phyloP scores from a whole-genome alignment of 192 early-diverging fungal species.

The Lobosporangium transversale region DNA sequence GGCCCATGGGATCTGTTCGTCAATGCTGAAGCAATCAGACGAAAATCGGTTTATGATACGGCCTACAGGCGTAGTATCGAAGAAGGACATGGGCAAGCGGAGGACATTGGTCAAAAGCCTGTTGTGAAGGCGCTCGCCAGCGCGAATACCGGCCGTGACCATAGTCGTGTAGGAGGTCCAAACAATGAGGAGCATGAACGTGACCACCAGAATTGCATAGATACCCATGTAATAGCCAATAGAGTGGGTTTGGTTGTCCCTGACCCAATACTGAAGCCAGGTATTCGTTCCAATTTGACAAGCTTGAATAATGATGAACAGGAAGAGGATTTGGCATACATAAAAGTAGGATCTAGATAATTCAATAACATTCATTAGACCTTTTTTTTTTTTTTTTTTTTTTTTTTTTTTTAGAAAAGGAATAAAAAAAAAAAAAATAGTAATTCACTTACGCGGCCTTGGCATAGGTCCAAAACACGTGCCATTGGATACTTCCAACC shows the following conservation, averaged over 20 bases:
- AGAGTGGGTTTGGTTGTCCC: neutral
- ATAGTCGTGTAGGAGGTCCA: conserved; percentile 23
- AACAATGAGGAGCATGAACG: conserved; percentile 22
- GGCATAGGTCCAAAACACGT: conserved; percentile 81
- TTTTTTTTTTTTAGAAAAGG: neutral
- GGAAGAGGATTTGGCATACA: neutral
- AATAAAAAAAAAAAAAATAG: conserved; percentile 70
- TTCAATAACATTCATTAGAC: no score
- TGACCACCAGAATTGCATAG: conserved; percentile 32
- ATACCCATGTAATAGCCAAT: conserved; percentile 55
- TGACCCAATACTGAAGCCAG: conserved; percentile 29
- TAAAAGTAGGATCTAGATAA: neutral
- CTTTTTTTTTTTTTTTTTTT: no score
- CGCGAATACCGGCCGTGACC: conserved; percentile 39
- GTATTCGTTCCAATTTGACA: conserved; percentile 39
- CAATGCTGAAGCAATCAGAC: conserved; percentile 82
- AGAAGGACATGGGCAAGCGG: conserved; percentile 69
- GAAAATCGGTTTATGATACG: conserved; percentile 88
- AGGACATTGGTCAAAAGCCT: conserved; percentile 43
- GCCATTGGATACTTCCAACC: conserved; percentile 79
- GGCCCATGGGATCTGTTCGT: conserved; percentile 56
- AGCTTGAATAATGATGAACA: conserved; percentile 17
- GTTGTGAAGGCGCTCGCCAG: conserved; percentile 32
- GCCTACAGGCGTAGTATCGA: conserved; percentile 80
- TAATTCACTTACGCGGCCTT: conserved; percentile 59